phyloP scores from a whole-genome alignment of 805 yeast genomes.

The Kluyveromyces siamensis region DNA sequence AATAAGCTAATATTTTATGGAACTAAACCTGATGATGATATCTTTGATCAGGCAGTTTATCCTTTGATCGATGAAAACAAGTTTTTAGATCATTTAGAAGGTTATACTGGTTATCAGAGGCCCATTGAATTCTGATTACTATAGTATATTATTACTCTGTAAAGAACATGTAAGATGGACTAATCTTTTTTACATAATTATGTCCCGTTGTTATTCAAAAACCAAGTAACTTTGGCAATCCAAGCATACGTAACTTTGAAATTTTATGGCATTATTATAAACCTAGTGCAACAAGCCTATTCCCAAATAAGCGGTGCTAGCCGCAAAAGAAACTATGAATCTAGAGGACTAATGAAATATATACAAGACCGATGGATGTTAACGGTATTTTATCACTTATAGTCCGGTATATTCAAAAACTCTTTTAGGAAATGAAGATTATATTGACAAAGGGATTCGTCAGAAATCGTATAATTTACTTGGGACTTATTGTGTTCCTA shows the following conservation, averaged over 20 bases:
- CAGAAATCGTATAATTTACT: neutral
- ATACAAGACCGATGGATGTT: neutral
- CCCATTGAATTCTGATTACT: neutral
- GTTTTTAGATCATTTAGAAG: conserved; percentile 13
- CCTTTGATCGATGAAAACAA: conserved; percentile 18
- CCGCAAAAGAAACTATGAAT: neutral
- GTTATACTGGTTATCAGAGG: neutral
- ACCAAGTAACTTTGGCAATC: neutral
- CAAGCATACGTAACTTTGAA: neutral
- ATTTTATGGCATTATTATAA: neutral
- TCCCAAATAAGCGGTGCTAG: neutral
- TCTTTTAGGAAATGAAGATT: neutral
- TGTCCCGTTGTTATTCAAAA: neutral
- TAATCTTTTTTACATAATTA: neutral
- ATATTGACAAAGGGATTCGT: neutral
- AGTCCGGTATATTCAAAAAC: neutral
- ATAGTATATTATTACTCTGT: neutral
- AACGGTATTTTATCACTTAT: neutral
- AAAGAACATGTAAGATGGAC: neutral
- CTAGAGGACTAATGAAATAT: neutral
- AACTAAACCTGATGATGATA: conserved; percentile 25
- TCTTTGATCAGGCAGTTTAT: conserved; percentile 17
- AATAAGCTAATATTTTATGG: conserved; percentile 43
- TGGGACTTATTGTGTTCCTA: neutral
- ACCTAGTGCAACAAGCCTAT: neutral